phyloP scores from a whole-genome alignment of 2,329 filamentous ascomycete genomes.

The Penicillium capsulatum region DNA sequence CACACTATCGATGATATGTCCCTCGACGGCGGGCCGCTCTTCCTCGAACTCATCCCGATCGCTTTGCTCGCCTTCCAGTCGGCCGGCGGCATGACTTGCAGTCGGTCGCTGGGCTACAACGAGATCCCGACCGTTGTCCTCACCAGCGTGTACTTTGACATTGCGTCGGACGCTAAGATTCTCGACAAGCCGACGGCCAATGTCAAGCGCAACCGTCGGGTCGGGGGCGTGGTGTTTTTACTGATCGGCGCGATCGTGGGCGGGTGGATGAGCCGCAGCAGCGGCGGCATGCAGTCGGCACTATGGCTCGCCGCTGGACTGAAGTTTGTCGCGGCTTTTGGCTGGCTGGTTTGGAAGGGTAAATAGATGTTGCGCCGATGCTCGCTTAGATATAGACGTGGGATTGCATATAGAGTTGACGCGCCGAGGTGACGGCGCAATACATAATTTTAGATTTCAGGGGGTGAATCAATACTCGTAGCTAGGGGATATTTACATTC shows the following conservation, averaged over 20 bases:
- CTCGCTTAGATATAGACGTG: not conserved
- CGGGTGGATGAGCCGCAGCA: slow-evolving; percentile 42
- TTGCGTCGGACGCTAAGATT: slow-evolving; percentile 41
- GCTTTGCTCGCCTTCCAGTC: slow-evolving; percentile 44
- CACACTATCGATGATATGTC: slow-evolving; percentile 21
- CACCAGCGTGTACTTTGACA: slow-evolving; percentile 46
- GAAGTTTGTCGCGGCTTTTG: slow-evolving; percentile 36
- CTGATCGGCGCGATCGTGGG: slow-evolving; percentile 41
- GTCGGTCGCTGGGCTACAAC: slow-evolving; percentile 39
- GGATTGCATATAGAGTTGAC: no score
- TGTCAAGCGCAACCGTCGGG: slow-evolving; percentile 36
- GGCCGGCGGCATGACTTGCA: slow-evolving; percentile 43
- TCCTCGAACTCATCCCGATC: slow-evolving; percentile 43
- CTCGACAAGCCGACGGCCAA: slow-evolving; percentile 34
- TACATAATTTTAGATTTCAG: no score
- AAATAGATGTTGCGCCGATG: slow-evolving; percentile 19
- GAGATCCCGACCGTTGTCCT: slow-evolving; percentile 47
- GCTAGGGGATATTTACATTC: no score
- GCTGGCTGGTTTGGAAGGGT: slow-evolving; percentile 39
- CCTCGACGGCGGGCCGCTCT: slow-evolving; percentile 27
- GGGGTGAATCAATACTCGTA: no score
- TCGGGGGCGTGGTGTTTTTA: slow-evolving; percentile 37
- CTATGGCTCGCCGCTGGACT: slow-evolving; percentile 43
- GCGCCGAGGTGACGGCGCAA: no score
- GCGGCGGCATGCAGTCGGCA: slow-evolving; percentile 42